A percentile compares a stretch with the other conserved stretches of the same genome.
These are phyloP conservation scores for Solanum dulcamara DNA, from an alignment of 257 asterid genomes.

Conservation along the genomic window DNA sequence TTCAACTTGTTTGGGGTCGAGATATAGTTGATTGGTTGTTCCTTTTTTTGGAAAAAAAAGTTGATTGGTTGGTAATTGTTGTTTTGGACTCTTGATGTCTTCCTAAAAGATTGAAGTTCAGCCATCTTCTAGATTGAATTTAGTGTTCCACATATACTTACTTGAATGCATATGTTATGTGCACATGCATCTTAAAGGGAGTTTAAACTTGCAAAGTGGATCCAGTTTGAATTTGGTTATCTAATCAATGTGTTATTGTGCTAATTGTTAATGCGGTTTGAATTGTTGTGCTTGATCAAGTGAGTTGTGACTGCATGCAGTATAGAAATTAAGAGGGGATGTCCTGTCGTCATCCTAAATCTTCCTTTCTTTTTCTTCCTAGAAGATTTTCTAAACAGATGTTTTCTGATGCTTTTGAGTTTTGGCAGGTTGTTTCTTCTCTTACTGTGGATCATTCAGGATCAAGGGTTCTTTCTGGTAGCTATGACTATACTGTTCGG, in stretches of 20 bases:
- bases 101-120: not conserved
- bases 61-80: not conserved
- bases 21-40: not conserved
- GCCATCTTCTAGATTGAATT: not conserved
- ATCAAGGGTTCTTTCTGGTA: conserved; percentile 87
- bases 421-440: conserved; percentile 69
- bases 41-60: no score
- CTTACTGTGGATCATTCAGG: conserved; percentile 92
- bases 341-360: not conserved
- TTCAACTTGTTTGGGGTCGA: not conserved
- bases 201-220: not conserved
- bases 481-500: conserved; percentile 83
- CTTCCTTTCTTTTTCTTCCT: not conserved
- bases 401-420: not conserved
- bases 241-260: not conserved
- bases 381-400: not conserved
- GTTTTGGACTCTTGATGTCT: not conserved
- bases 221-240: not conserved
- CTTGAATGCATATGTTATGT: not conserved
- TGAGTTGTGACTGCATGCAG: not conserved
- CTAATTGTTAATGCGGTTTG: not conserved
- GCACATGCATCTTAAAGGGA: not conserved
- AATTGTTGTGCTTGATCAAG: not conserved
- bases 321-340: not conserved
- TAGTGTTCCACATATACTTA: not conserved